Percentiles rank a stretch among this genome's conserved stretches.
phyloP scores from a whole-genome alignment of 2,329 filamentous ascomycete genomes.

The Coniochaeta sp. region DNA sequence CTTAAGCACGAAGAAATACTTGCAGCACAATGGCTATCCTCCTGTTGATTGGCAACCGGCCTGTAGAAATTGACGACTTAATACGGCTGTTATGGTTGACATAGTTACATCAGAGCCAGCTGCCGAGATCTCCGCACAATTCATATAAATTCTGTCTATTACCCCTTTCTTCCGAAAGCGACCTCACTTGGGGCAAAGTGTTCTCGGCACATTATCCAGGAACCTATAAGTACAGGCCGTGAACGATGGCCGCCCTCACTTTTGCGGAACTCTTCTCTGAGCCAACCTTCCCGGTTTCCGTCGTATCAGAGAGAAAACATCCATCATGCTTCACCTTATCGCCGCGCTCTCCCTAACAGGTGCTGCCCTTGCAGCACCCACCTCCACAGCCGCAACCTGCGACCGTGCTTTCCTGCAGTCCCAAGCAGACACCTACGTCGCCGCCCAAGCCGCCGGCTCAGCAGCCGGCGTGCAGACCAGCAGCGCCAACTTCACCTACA shows the following conservation, averaged over 20 bases:
- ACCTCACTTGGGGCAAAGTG: background rate
- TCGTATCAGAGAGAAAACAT: too few species aligned
- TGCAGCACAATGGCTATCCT: too few species aligned
- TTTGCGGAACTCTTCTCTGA: too few species aligned
- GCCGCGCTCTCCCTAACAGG: background rate
- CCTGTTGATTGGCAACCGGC: too few species aligned
- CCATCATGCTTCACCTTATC: too few species aligned
- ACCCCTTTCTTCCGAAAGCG: background rate
- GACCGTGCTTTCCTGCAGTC: constrained; percentile 12
- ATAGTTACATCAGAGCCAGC: too few species aligned
- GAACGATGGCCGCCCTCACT: background rate
- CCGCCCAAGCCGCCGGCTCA: constrained; percentile 16
- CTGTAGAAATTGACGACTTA: too few species aligned
- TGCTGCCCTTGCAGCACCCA: constrained; percentile 5
- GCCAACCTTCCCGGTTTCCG: too few species aligned
- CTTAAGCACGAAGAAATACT: too few species aligned
- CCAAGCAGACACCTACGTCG: constrained; percentile 13
- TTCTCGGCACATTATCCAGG: background rate
- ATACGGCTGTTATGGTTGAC: background rate
- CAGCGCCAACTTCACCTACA: constrained; percentile 16
- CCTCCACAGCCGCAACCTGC: constrained; percentile 6
- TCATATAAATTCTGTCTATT: background rate
- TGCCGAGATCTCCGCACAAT: constrained; percentile 2
- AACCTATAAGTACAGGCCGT: background rate
- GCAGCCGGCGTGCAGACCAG: constrained; percentile 7